Percentiles rank a stretch among this genome's conserved stretches.
These are phyloP conservation scores for Skeletonema menzelii DNA, from an alignment of 108 stramenopile genomes.

Conservation along the genomic window DNA sequence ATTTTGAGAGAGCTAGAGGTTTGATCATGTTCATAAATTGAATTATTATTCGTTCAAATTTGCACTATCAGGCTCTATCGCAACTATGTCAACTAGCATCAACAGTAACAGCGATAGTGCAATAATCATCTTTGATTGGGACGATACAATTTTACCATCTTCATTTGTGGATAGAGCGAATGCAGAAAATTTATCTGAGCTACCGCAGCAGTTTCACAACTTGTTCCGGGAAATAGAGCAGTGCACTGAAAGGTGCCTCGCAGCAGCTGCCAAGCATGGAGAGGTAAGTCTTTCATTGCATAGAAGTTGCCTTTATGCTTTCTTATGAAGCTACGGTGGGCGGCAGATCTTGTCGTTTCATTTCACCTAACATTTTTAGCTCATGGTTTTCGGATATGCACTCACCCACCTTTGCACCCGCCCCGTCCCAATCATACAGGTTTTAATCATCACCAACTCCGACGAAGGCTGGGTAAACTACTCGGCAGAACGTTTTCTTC, in stretches of 20 bases:
- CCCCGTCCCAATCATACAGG: constrained; percentile 34
- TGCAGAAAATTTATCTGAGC: constrained; percentile 62
- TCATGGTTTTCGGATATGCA: not conserved
- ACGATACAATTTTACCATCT: constrained; percentile 90
- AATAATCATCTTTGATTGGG: constrained; percentile 89
- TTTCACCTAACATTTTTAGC: not conserved
- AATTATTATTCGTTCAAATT: not conserved
- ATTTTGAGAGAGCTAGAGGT: not conserved
- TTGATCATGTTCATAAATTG: not conserved
- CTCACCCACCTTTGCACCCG: constrained; percentile 4
- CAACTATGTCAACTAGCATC: constrained; percentile 8
- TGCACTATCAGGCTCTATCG: not conserved
- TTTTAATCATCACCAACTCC: constrained; percentile 90
- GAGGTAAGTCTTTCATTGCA: constrained; percentile 55
- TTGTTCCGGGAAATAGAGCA: constrained; percentile 70
- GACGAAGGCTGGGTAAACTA: constrained; percentile 93
- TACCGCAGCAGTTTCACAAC: constrained; percentile 75
- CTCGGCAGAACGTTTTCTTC: constrained; percentile 80
- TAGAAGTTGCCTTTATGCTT: not conserved
- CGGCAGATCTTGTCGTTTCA: not conserved
- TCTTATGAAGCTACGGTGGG: not conserved
- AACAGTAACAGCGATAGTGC: constrained; percentile 9
- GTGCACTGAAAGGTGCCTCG: constrained; percentile 69
- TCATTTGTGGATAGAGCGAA: constrained; percentile 80
- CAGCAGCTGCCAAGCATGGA: constrained; percentile 78